Base-by-base conservation (phyloP, 2,329 filamentous ascomycete species). In the Epichloe sp. region DNA sequence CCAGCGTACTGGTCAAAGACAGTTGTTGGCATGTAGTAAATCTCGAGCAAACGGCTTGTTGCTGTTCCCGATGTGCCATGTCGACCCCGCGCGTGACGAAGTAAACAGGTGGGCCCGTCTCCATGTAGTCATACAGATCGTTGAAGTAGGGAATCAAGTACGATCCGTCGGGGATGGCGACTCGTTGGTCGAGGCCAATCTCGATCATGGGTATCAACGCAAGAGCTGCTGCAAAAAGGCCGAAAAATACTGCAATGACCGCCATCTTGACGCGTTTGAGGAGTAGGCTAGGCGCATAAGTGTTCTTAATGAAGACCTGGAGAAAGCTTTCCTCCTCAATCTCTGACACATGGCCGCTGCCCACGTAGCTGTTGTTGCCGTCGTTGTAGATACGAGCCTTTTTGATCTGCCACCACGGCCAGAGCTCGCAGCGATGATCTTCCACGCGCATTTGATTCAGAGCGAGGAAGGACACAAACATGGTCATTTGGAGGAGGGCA, bases 141-240 rank as follows among this genome's bases (percentile, higher is more conserved):
- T 97, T 89, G 69, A 98, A 98, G 67, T 95, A 98, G 10, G 86
- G 81, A 55, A 98, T 95, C 48, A 98, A 74, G 64, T 98, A 98
- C 1, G 91, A 97, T 60, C 88, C 90, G 56, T 86, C 87, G 0
- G 93, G 93, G 52, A 98, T 86, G 11, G 93, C 93, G 50, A 96
- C 91, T 17, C 93, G 83, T 69, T 98, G 93, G 62, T 98, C 93
- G 31, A 98, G 75, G 0, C 93, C 93, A 42, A 98, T 79, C 58
- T 91, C 71, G 17, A 98, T 82, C 56, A 84, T 79, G 0, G 93
- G 94, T 15, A 97, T 77, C 35, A 98, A 72, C 1, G 90, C 88
- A 23, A 98, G 67, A 11, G 85, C 88, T 19, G 86, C 86, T 0
- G 91, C 86, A 60, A 98, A 90, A 15, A 97, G 66, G 2, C 88